These are phyloP conservation scores for Chrysanthemum seticuspe DNA, from an alignment of 129 eudicot genomes.

Conservation along the genomic window DNA sequence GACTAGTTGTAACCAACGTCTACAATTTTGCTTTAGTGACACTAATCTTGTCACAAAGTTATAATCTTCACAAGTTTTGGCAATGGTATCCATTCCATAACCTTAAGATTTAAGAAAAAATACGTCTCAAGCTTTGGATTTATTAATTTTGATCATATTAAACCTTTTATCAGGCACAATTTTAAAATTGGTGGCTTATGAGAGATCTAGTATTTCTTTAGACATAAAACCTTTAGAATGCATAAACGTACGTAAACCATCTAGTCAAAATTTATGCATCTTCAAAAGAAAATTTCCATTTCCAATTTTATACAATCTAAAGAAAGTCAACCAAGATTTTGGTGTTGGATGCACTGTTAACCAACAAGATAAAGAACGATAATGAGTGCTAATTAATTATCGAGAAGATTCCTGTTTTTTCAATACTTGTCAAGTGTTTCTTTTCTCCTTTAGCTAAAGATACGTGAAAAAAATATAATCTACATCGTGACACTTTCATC, in stretches of 20 bases:
- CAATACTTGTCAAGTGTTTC: slow-evolving; percentile 20
- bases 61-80: too few species aligned
- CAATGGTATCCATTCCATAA: neutral
- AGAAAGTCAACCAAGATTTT: slow-evolving; percentile 33
- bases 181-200: slow-evolving; percentile 15
- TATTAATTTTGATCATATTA: slow-evolving; percentile 4
- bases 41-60: too few species aligned
- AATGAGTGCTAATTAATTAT: slow-evolving; percentile 28
- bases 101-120: neutral
- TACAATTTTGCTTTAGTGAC: too few species aligned
- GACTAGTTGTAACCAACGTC: too few species aligned
- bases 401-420: slow-evolving; percentile 25
- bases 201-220: neutral
- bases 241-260: slow-evolving; percentile 13
- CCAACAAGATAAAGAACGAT: slow-evolving; percentile 31
- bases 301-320: slow-evolving; percentile 1
- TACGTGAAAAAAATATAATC: too few species aligned
- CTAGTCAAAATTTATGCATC: slow-evolving; percentile 16
- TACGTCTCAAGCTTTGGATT: slow-evolving; percentile 15
- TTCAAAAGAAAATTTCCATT: neutral
- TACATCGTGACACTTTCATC: too few species aligned
- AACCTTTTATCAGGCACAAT: slow-evolving; percentile 25
- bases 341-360: slow-evolving; percentile 25
- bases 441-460: too few species aligned
- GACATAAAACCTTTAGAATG: slow-evolving; percentile 9